Conservation (phyloP, 495 filamentous ascomycete species). For the Aspergillus taichungensis region DNA sequence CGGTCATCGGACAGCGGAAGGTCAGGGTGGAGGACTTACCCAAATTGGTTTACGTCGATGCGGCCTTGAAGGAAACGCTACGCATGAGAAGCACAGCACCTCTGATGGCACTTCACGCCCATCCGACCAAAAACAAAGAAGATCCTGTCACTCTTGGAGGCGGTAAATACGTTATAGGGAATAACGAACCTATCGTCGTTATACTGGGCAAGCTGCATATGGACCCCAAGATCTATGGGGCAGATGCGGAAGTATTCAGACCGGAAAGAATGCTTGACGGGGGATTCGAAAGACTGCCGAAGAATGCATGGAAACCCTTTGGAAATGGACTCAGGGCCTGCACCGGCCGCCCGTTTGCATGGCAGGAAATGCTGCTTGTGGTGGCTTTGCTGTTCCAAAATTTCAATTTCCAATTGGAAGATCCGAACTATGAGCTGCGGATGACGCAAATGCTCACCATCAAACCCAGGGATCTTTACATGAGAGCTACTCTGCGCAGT, state of each 20-base stretch:
- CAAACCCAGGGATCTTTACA: constrained; percentile 67
- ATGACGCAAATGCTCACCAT: constrained; percentile 66
- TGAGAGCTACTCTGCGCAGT: constrained; percentile 53
- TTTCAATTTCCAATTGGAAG: constrained; percentile 50
- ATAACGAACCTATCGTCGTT: constrained; percentile 47
- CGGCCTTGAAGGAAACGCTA: constrained; percentile 60
- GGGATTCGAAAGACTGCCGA: constrained; percentile 47
- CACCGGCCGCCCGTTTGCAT: constrained; percentile 60
- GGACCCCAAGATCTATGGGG: constrained; percentile 58
- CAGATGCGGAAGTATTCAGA: constrained; percentile 52
- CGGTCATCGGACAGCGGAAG: constrained; percentile 53
- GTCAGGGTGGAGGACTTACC: constrained; percentile 59
- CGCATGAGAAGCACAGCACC: constrained; percentile 55
- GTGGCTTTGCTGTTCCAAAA: constrained; percentile 50
- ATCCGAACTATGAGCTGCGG: constrained; percentile 46
- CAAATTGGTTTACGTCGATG: constrained; percentile 57
- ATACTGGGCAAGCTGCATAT: constrained; percentile 52
- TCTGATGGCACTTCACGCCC: constrained; percentile 31
- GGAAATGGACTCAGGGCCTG: constrained; percentile 60
- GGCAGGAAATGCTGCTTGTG: constrained; percentile 50
- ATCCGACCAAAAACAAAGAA: constrained; percentile 40
- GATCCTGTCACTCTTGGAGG: constrained; percentile 41
- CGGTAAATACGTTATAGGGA: constrained; percentile 54
- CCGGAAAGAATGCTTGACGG: constrained; percentile 62
- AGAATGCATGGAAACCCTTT: constrained; percentile 51